Evolutionary conservation across 2,329 filamentous ascomycete species (phyloP), one percentile per base, ranked within the genome.

Genomic region (Biscogniauxia mediterranea): DNA sequence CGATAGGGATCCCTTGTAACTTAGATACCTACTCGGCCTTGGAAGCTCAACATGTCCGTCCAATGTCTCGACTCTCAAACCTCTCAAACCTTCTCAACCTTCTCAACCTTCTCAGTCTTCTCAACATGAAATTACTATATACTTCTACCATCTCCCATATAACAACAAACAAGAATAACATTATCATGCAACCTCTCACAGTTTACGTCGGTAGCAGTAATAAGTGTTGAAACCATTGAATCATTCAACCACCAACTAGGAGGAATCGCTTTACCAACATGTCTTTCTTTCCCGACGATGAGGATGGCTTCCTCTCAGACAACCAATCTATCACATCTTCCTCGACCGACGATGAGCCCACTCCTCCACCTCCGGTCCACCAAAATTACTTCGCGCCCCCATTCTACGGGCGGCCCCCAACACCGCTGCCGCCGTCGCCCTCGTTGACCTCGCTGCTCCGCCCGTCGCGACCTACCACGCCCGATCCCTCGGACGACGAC

Each of bases 321-420:
- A 67, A 66, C 57, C 71, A 68, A 38, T 72, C 70, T 59, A 69
- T 68, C 38, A 61, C 64, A 46, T 72, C 70, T 2, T 71, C 69
- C 54, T 71, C 68, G 6, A 72, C 73, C 61, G 69, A 72, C 53
- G 68, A 74, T 25, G 70, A 72, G 50, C 64, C 66, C n/a, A 74
- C 76, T 7, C 77, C 77, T 3, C 80, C 79, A 11, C 80, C 76
- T 17, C 80, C 79, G 11, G 74, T 80, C 20, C 80, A 79, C 55
- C 82, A 81, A 61, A 83, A 85, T 75, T 81, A 83, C 73, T 86
- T 87, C 65, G 84, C 84, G 55, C 95, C 95, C 25, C 95, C 95
- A 17, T 98, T 98, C 81, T 99, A 99, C 81, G 96, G 96, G 66
- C 88, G 94, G 2, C 95, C 95, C n/a, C 95, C 95, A 0, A 97